Evolutionary conservation across 1,284 basidiomycete species (phyloP).

Genomic region (Cryptococcus depauperatus): DNA sequence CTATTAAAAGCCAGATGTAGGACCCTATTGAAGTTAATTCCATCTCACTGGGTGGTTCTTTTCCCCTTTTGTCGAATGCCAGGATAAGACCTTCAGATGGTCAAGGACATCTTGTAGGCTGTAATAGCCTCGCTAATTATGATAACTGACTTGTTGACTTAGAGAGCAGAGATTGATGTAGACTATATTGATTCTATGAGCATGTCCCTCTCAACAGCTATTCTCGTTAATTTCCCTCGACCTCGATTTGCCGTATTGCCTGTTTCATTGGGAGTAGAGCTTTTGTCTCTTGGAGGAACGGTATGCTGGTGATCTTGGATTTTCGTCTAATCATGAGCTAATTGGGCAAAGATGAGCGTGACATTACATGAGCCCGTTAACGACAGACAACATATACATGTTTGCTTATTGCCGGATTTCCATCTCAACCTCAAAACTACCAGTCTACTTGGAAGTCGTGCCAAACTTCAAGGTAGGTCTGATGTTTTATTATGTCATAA

Average conservation of each 20-base stretch:
- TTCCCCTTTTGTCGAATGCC: slow-evolving; percentile 50
- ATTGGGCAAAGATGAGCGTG: slow-evolving; percentile 15
- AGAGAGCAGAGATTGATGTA: slow-evolving; percentile 52
- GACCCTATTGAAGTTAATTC: slow-evolving; percentile 51
- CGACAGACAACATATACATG: slow-evolving; percentile 45
- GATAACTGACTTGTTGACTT: background rate
- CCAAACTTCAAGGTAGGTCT: slow-evolving; percentile 53
- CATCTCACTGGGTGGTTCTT: slow-evolving; percentile 49
- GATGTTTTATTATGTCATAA: slow-evolving; percentile 9
- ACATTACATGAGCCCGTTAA: slow-evolving; percentile 35
- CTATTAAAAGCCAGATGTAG: too few species aligned
- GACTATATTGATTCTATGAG: slow-evolving; percentile 51
- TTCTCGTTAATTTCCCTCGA: slow-evolving; percentile 52
- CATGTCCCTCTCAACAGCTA: slow-evolving; percentile 50
- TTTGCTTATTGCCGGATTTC: slow-evolving; percentile 53
- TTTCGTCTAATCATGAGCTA: slow-evolving; percentile 7
- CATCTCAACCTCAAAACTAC: slow-evolving; percentile 50
- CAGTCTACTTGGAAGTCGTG: slow-evolving; percentile 50
- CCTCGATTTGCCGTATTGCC: slow-evolving; percentile 53
- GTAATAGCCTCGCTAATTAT: background rate
- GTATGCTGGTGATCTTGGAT: slow-evolving; percentile 26
- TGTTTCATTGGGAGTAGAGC: slow-evolving; percentile 49
- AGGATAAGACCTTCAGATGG: slow-evolving; percentile 51
- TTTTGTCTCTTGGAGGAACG: slow-evolving; percentile 51
- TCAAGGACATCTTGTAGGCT: slow-evolving; percentile 47